phyloP scores from a whole-genome alignment of 257 asterid species.

The Nyctanthes arbortristis region DNA sequence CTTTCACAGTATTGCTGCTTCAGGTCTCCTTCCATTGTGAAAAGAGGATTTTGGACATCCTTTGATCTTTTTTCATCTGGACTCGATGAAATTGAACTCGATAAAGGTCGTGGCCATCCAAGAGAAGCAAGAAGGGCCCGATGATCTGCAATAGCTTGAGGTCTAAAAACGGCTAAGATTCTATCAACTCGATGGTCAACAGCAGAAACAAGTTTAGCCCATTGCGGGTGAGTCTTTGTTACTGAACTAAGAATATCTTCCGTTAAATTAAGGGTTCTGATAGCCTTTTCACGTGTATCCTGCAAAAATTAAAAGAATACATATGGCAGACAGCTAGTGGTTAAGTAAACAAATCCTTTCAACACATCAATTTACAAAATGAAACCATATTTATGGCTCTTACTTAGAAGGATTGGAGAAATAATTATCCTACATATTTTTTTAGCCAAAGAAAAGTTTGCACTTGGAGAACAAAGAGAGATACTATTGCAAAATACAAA shows the following conservation, averaged over 20 bases:
- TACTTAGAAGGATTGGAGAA: conserved; percentile 13
- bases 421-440: not conserved
- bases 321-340: not conserved
- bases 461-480: not conserved
- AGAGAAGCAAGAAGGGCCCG: conserved; percentile 89
- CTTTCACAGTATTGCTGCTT: conserved; percentile 78
- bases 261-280: conserved; percentile 55
- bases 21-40: conserved; percentile 79
- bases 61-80: conserved; percentile 47
- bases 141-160: conserved; percentile 96
- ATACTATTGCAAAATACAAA: not conserved
- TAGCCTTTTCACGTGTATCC: conserved; percentile 70
- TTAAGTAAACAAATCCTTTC: conserved; percentile 5
- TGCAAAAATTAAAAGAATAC: conserved; percentile 29
- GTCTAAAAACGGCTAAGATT: conserved; percentile 88
- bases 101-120: conserved; percentile 94
- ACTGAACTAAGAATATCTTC: conserved; percentile 74
- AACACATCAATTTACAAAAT: not conserved
- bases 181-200: conserved; percentile 97
- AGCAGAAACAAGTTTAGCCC: conserved; percentile 81
- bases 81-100: conserved; percentile 55
- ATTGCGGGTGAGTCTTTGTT: conserved; percentile 72
- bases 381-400: not conserved
- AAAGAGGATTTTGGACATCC: conserved; percentile 63
- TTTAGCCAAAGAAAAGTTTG: not conserved